Evolutionary conservation across 768 basidiomycete species (phyloP).

Genomic region (Phaeotremella skinneri): DNA sequence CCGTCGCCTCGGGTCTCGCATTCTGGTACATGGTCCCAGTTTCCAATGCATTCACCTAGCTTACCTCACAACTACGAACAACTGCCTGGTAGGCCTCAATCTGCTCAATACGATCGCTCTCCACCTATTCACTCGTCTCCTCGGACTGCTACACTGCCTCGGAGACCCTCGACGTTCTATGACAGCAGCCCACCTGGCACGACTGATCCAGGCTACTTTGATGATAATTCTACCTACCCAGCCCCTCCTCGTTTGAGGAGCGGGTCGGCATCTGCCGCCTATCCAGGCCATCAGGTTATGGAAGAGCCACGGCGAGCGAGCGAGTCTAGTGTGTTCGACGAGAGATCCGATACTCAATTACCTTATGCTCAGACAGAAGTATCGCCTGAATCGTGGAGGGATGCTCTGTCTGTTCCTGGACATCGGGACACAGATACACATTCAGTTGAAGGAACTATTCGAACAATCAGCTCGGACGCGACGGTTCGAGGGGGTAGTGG

Average conservation of each 20-base stretch:
- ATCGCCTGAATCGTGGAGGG: slow-evolving; percentile 30
- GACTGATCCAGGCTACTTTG: slow-evolving; percentile 10
- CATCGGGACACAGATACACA: neutral
- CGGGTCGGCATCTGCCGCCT: slow-evolving; percentile 21
- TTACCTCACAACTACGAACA: neutral
- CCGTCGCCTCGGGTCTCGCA: slow-evolving; percentile 29
- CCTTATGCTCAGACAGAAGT: slow-evolving; percentile 19
- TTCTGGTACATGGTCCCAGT: neutral
- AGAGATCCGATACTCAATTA: slow-evolving; percentile 18
- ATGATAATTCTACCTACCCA: slow-evolving; percentile 3
- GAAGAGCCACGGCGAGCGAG: slow-evolving; percentile 27
- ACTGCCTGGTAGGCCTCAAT: slow-evolving; percentile 17
- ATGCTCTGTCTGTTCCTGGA: slow-evolving; percentile 25
- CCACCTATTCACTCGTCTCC: slow-evolving; percentile 30
- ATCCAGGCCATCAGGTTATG: slow-evolving; percentile 7
- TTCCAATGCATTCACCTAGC: neutral
- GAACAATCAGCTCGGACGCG: slow-evolving; percentile 34
- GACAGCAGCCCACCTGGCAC: slow-evolving; percentile 27
- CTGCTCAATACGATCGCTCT: slow-evolving; percentile 38
- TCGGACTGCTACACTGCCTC: slow-evolving; percentile 24
- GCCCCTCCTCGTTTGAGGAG: slow-evolving; percentile 20
- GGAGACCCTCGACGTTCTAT: slow-evolving; percentile 33
- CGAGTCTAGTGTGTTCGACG: slow-evolving; percentile 19
- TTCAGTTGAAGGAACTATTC: neutral
- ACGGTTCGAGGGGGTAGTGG: slow-evolving; percentile 23